Evolutionary conservation across 2,329 filamentous ascomycete species (phyloP), one percentile per base, ranked within the genome.

Genomic region (Pestalotiopsis sp.): DNA sequence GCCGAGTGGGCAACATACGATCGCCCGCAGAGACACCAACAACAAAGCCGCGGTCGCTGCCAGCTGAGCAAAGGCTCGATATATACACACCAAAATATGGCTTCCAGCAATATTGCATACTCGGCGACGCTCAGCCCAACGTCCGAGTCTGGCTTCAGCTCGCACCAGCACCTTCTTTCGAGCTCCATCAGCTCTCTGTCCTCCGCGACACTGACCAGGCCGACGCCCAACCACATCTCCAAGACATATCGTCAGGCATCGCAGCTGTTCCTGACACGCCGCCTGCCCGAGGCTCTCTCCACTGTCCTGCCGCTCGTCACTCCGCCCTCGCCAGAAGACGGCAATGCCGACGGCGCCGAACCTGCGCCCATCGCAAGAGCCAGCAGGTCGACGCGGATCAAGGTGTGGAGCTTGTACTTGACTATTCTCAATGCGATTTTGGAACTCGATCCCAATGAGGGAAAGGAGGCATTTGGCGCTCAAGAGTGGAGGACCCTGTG

Each of bases 321-420:
- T 1, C 86, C 90, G 7, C 83, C 83, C 2, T 78, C 83, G 4
- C 27, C 65, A 14, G 66, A 67, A 17, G 66, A 67, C 14, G 84
- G 79, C 23, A 83, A 86, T 63, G 81, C 82, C 39, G 72, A 80
- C 23, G 14, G 14, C 20, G 78, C 75, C 45, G 86, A 90, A 68
- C 84, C 88, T 36, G 92, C 94, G 36, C 93, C 94, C 4, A 90
- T 98, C 66, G 91, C 93, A 67, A 89, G 87, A 71, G 94, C 94
- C 66, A 95, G 93, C 57, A 90, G 92, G 73, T 92, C 91, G 39
- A 96, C 93, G 68, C 87, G 95, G 72, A 92, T 97, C 80, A 99
- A 98, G 81, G 92, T 98, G 72, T 99, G 96, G 96, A 97, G 94
- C 80, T 87, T 99, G 75, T 99, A 98, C 79, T 87, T 98, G 72